Percentiles rank a stretch among this genome's conserved stretches.
Evolutionary conservation across 305 asterid species (phyloP).

Genomic region (Solanum hybrid): DNA sequence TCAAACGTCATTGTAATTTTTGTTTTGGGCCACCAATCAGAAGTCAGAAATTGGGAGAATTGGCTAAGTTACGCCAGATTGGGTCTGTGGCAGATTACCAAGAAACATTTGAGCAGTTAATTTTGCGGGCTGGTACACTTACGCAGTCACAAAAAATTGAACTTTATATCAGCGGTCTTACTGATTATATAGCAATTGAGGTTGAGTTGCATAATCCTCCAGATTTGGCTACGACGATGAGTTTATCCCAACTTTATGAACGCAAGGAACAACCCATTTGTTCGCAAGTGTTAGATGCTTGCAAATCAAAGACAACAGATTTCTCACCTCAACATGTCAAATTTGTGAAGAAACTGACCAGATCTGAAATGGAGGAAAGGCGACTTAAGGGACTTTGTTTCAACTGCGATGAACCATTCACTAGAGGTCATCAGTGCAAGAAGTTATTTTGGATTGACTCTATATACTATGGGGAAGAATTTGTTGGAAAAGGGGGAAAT

Average conservation of each 20-base stretch:
- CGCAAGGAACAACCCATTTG: neutral
- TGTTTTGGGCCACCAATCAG: neutral
- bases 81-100: neutral
- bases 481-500: neutral
- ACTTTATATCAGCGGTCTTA: neutral
- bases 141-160: neutral
- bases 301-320: neutral
- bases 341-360: neutral
- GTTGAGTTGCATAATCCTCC: neutral
- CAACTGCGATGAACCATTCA: neutral
- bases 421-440: neutral
- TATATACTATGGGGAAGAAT: neutral
- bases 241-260: neutral
- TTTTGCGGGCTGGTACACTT: neutral
- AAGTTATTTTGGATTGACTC: neutral
- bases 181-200: neutral
- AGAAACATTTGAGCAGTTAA: neutral
- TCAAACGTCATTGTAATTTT: neutral
- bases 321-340: neutral
- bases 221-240: neutral
- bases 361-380: neutral
- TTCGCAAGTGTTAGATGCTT: neutral
- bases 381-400: neutral
- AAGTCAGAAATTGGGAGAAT: neutral
- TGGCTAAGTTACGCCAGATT: neutral